Evolutionary conservation across 352 stramenopile species (phyloP).

Genomic region (Pythium rishiriense): DNA sequence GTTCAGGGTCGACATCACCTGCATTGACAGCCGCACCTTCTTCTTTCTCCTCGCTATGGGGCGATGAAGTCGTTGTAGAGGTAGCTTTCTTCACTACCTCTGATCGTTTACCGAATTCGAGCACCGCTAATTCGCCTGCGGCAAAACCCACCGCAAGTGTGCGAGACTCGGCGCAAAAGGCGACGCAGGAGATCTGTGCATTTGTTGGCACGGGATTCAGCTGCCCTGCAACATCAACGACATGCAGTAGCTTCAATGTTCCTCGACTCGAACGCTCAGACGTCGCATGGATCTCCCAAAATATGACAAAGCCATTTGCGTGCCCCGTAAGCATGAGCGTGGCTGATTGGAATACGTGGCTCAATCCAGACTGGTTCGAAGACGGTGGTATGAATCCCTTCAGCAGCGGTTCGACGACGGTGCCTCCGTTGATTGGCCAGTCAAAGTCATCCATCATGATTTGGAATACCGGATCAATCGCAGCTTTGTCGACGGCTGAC

Average conservation of each 20-base stretch:
- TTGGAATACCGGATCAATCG: conserved; percentile 34
- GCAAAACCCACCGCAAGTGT: conserved; percentile 53
- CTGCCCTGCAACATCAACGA: conserved; percentile 41
- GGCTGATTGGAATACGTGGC: conserved; percentile 37
- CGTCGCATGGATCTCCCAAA: conserved; percentile 62
- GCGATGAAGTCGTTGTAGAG: background rate
- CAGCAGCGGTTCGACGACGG: conserved; percentile 49
- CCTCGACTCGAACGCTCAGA: conserved; percentile 55
- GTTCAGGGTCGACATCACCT: background rate
- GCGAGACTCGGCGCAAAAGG: conserved; percentile 49
- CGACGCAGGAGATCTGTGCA: conserved; percentile 41
- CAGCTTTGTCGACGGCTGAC: conserved; percentile 33
- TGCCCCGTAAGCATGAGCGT: conserved; percentile 64
- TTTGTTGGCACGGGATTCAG: conserved; percentile 37
- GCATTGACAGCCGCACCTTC: background rate
- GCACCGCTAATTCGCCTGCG: conserved; percentile 51
- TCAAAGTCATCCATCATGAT: conserved; percentile 54
- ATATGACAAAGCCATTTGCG: conserved; percentile 48
- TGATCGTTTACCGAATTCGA: conserved; percentile 38
- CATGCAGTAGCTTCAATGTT: conserved; percentile 53
- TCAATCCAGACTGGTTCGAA: conserved; percentile 17
- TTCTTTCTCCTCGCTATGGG: background rate
- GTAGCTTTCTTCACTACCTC: background rate
- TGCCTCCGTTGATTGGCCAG: conserved; percentile 72
- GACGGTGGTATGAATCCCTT: conserved; percentile 46